Conservation (phyloP, 208 protist genomes). For the Crithidia expoeki region DNA sequence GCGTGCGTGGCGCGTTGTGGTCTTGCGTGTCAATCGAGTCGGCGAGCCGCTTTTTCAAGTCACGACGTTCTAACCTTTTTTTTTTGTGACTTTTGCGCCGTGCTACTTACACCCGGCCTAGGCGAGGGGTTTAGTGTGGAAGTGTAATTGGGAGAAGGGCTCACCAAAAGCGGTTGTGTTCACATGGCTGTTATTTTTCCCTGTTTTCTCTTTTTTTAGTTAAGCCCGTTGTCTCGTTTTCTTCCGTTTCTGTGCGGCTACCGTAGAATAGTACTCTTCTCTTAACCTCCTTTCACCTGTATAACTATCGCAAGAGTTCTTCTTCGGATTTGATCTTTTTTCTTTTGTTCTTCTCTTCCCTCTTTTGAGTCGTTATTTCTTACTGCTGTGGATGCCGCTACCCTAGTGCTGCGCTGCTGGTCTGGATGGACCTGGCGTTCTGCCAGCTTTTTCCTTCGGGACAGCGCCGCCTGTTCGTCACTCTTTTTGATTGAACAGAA, state of each 20-base stretch:
- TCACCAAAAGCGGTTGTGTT: background rate
- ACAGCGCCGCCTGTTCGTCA: too few relatives aligned
- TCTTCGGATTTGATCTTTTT: background rate
- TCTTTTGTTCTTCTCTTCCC: background rate
- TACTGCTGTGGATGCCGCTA: too few relatives aligned
- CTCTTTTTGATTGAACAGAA: too few relatives aligned
- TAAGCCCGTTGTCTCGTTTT: background rate
- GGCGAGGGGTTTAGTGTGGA: too few relatives aligned
- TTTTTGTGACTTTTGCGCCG: background rate
- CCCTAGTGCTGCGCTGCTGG: too few relatives aligned
- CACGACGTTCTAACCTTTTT: constrained; percentile 7
- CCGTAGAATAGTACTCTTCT: background rate
- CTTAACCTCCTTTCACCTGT: background rate
- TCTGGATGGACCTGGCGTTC: too few relatives aligned
- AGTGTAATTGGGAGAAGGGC: background rate
- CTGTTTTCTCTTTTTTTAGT: constrained; percentile 8
- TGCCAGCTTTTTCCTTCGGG: too few relatives aligned
- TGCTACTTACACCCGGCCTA: too few relatives aligned
- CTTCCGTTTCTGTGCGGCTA: too few relatives aligned
- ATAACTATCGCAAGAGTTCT: background rate
- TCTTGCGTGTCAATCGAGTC: too few relatives aligned
- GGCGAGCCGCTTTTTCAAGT: too few relatives aligned
- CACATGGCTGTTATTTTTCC: background rate
- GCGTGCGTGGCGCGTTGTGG: background rate
- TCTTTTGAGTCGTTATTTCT: too few relatives aligned